Base-by-base conservation (phyloP, 495 filamentous ascomycete genomes). In the Hypoxylon trugodes region DNA sequence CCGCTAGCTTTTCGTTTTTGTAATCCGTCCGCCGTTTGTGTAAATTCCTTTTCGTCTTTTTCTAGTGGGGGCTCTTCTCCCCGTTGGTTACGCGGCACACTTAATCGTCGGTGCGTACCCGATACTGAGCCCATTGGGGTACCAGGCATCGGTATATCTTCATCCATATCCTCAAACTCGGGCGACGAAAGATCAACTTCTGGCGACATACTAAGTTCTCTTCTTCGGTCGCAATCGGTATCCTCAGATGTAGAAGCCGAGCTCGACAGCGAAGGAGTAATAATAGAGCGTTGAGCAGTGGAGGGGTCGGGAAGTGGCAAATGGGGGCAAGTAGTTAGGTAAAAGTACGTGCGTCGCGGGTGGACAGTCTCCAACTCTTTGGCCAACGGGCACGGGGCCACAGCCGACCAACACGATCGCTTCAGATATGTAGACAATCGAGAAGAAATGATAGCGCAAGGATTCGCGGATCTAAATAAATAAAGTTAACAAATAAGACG, bases 11-110 rank as follows among this genome's bases (percentile, higher is more conserved):
- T 90, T 56, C 90, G 85, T 77, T 89, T 90, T 66, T 92, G 91
- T 74, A 97, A 84, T 37, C 87, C 89, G 68, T 89, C 87, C 6
- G 95, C 95, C 4, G 94, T 97, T 76, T 94, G 92, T 2, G 92
- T 97, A 70, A 98, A 98, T 76, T 98, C 95, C 68, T 89, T 90
- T 78, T 98, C 95, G 63, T 98, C 95, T 62, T 91, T 90, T 78
- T 98, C 95, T 24, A 98, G 83, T 18, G 91, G 92, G 43, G 96
- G 95, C 61, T 90, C 92, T 45, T 85, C 85, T 6, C 87, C 88
- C 51, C 89, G 87, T 53, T 87, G 80, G 30, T 87, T 89, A 69
- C 89, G 89, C 71, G 68, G 78, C 70, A 72, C 69, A 30, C 59
- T 75, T 37, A 66, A 56, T 61, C 61, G 65, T 49, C 70, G 71